Base-by-base conservation (phyloP, 2,329 filamentous ascomycete genomes). In the Paraphoma sp. region DNA sequence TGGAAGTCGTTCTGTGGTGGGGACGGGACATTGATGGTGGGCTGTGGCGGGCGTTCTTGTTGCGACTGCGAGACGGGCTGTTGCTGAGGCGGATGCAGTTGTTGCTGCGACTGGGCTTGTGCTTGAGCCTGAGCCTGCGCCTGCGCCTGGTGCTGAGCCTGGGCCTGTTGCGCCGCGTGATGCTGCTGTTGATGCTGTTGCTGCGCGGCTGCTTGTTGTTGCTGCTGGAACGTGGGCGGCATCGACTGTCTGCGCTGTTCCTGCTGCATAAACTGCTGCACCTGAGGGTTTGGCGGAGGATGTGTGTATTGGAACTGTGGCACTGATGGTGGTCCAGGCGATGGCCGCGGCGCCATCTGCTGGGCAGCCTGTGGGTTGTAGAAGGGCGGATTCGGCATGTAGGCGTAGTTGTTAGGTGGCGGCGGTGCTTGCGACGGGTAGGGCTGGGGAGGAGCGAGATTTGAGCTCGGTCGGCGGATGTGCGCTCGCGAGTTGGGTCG, bases 351-450 rank as follows among this genome's bases (percentile, higher is more conserved):
- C 17, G 79, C 80, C 72, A 82, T 83, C 63, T 80, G 79, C 56
- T 78, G 76, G 28, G 81, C 77, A 48, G 81, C 77, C 61, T 84
- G 89, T 9, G 87, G 87, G 68, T 92, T 92, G 78, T 96, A 97
- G 65, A 96, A 92, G 33, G 90, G 87, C 40, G 91, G 91, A 61
- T 95, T 93, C 3, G 91, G 88, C 82, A 96, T 92, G 73, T 93
- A 97, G 3, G 90, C 86, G 76, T 91, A 96, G 52, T 86, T 91
- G 69, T 90, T 91, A 57, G 74, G 80, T 17, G 83, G 82, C 33
- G 84, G 84, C 46, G 88, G 88, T 29, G 87, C 82, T 64, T 86
- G 83, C 40, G 86, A 86, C 40, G 82, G 82, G 62, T 89, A 83
- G 56, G 85, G 83, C 54, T 84, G 82, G 65, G 87, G 89, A 38